Conservation (phyloP, 2,329 filamentous ascomycete species). For the Colletotrichum spaethianum region DNA sequence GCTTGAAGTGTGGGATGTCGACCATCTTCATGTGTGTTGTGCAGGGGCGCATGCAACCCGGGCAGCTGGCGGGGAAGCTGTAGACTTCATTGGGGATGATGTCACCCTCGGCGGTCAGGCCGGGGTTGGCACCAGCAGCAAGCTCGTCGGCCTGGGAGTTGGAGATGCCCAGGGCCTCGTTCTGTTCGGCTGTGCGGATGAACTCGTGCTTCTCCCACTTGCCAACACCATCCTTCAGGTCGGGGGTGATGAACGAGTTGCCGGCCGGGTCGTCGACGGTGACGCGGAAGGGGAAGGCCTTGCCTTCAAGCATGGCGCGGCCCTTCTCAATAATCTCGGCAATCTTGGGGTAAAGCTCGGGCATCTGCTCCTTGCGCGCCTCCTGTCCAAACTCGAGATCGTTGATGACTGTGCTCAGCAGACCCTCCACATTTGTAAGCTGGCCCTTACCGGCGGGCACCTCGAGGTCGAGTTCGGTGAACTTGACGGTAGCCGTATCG, state of each 20-base stretch:
- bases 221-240: slow-evolving; percentile 82
- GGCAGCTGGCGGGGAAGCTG: slow-evolving; percentile 91
- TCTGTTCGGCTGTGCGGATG: slow-evolving; percentile 85
- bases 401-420: slow-evolving; percentile 82
- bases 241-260: slow-evolving; percentile 96
- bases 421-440: slow-evolving; percentile 92
- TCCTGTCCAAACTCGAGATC: slow-evolving; percentile 88
- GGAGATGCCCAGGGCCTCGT: slow-evolving; percentile 84
- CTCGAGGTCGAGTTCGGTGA: slow-evolving; percentile 94
- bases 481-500: slow-evolving; percentile 86
- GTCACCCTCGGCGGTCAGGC: slow-evolving; percentile 73
- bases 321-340: slow-evolving; percentile 82
- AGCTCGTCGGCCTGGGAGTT: slow-evolving; percentile 70
- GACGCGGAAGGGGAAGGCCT: slow-evolving; percentile 88
- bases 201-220: slow-evolving; percentile 94
- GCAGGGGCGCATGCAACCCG: slow-evolving; percentile 88
- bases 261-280: slow-evolving; percentile 92
- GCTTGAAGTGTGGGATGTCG: slow-evolving; percentile 97
- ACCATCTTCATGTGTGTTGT: slow-evolving; percentile 99
- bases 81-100: slow-evolving; percentile 95
- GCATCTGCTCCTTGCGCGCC: slow-evolving; percentile 81
- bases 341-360: slow-evolving; percentile 85
- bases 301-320: slow-evolving; percentile 82
- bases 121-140: slow-evolving; percentile 63
- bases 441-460: slow-evolving; percentile 92